Evolutionary conservation across 1,284 basidiomycete genomes (phyloP).

Genomic region (Pseudozyma pruni): DNA sequence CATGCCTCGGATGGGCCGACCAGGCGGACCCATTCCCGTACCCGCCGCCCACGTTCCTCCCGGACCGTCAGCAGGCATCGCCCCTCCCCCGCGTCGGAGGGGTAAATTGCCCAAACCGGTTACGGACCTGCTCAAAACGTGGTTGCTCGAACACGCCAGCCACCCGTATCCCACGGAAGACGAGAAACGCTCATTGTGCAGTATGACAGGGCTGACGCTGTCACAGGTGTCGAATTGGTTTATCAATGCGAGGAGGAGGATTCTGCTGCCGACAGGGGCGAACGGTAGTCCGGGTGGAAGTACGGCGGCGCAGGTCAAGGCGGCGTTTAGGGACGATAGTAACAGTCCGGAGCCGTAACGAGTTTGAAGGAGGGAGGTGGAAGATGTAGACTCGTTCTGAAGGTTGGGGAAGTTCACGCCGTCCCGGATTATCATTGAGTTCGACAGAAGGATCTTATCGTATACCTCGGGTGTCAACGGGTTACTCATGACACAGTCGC

Average conservation of each 20-base stretch:
- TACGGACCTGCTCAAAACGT: conserved; percentile 87
- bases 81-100: conserved; percentile 70
- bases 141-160: conserved; percentile 86
- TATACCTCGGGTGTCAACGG: too few species aligned
- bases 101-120: conserved; percentile 90
- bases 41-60: conserved; percentile 41
- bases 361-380: not conserved
- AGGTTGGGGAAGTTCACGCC: too few species aligned
- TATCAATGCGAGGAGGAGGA: conserved; percentile 63
- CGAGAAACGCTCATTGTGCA: conserved; percentile 87
- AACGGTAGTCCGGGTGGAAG: conserved; percentile 34
- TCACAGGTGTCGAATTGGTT: conserved; percentile 75
- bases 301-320: conserved; percentile 48
- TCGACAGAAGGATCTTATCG: too few species aligned
- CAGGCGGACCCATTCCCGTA: conserved; percentile 14
- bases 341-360: conserved; percentile 19
- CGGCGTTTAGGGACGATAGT: conserved; percentile 36
- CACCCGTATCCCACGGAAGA: conserved; percentile 90
- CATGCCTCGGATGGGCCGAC: conserved; percentile 26
- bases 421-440: too few species aligned
- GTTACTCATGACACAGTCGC: too few species aligned
- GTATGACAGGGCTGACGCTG: conserved; percentile 84
- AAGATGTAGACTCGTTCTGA: conserved; percentile 1
- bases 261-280: conserved; percentile 52
- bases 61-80: conserved; percentile 43